Conservation (phyloP, 2,329 filamentous ascomycete species). For the Fusarium nisikadoi region DNA sequence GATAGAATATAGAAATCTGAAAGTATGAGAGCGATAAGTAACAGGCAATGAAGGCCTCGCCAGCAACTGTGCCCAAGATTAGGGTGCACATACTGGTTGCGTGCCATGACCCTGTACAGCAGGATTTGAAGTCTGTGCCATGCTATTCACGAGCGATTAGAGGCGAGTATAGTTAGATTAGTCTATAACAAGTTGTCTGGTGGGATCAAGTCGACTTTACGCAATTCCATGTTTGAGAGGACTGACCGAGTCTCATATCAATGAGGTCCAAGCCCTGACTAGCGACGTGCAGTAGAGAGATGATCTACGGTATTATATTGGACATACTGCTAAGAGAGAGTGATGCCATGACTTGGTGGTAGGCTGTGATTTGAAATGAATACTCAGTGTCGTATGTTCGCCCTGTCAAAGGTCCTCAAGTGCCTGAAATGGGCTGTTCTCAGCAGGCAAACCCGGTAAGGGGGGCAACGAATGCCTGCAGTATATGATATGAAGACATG, state of each 20-base stretch:
- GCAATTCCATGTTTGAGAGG: not conserved
- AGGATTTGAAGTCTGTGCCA: not conserved
- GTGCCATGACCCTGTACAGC: not conserved
- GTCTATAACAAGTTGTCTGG: not conserved
- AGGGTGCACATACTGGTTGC: not conserved
- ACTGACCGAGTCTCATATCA: not conserved
- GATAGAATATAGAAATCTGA: not conserved
- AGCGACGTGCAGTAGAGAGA: not conserved
- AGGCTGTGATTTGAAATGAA: too few relatives aligned
- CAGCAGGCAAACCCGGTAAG: not conserved
- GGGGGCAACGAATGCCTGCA: not conserved
- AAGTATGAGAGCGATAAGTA: not conserved
- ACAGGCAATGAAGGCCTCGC: not conserved
- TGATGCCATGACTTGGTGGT: not conserved
- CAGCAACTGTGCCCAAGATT: too few relatives aligned
- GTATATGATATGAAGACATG: not conserved
- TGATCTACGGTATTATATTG: rapidly evolving
- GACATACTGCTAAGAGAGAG: too few relatives aligned
- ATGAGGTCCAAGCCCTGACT: not conserved
- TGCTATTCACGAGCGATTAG: too few relatives aligned
- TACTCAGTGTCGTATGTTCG: not conserved
- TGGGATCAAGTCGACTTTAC: not conserved
- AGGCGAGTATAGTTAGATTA: rapidly evolving
- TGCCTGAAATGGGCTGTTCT: not conserved
- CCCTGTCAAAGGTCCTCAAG: not conserved